Evolutionary conservation across 2,329 filamentous ascomycete genomes (phyloP).

Genomic region (Trichoderma sp.): DNA sequence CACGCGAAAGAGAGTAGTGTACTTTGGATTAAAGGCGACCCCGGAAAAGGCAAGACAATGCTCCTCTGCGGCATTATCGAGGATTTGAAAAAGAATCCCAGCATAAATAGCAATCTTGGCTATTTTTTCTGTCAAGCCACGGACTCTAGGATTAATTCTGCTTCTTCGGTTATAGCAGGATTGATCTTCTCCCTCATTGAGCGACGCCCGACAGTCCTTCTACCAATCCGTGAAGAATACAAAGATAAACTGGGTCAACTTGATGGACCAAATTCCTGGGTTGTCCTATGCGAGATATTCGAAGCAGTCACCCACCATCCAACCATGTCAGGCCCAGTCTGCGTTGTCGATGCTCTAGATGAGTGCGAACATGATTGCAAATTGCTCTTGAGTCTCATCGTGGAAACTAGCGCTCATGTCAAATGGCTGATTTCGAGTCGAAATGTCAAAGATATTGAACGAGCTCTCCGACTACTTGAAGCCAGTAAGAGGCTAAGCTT

Average conservation of each 20-base stretch:
- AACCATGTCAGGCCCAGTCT: no score
- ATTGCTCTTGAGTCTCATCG: slow-evolving; percentile 41
- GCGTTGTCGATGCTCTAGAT: slow-evolving; percentile 36
- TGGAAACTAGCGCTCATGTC: slow-evolving; percentile 23
- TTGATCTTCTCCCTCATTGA: slow-evolving; percentile 42
- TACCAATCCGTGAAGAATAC: no score
- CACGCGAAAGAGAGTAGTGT: slow-evolving; percentile 26
- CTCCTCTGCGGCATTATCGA: slow-evolving; percentile 40
- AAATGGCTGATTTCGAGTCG: slow-evolving; percentile 16
- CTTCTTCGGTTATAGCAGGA: slow-evolving; percentile 42
- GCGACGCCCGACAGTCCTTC: no score
- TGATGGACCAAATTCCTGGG: slow-evolving; percentile 41
- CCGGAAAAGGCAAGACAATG: slow-evolving; percentile 50
- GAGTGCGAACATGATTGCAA: slow-evolving; percentile 37
- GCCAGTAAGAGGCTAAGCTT: background rate
- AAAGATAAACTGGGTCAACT: no score
- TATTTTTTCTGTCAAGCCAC: slow-evolving; percentile 20
- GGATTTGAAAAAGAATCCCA: background rate
- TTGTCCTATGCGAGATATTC: slow-evolving; percentile 41
- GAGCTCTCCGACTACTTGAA: no score
- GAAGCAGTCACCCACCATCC: slow-evolving; percentile 31
- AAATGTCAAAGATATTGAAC: background rate
- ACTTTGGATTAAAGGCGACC: slow-evolving; percentile 42
- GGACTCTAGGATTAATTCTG: slow-evolving; percentile 40
- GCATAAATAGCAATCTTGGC: slow-evolving; percentile 16